phyloP scores from a whole-genome alignment of 1,284 basidiomycete species.

The Inonotus obliquus region DNA sequence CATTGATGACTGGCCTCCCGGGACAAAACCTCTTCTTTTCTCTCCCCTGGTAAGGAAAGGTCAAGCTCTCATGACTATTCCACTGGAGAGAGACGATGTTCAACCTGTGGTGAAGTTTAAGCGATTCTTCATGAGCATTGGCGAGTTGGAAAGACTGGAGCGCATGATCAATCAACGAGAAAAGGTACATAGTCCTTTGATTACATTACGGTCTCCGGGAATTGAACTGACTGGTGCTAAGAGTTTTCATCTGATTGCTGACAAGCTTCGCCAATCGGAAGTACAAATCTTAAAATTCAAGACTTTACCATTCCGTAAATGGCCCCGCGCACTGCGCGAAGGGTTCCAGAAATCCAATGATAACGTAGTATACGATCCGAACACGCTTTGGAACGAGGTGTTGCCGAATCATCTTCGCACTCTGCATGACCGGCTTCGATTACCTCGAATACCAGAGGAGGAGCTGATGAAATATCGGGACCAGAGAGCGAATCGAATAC shows the following conservation, averaged over 20 bases:
- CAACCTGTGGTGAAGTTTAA: background rate
- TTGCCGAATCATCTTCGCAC: background rate
- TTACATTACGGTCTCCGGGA: too few relatives aligned
- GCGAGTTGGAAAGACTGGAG: constrained; percentile 9
- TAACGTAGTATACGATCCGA: background rate
- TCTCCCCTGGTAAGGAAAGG: background rate
- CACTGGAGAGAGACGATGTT: constrained; percentile 1
- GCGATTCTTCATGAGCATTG: background rate
- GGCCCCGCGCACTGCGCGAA: background rate
- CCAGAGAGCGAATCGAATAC: background rate
- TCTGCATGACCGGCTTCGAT: background rate
- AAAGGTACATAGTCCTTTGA: background rate
- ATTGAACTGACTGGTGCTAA: background rate
- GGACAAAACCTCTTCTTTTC: background rate
- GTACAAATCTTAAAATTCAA: background rate
- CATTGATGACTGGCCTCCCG: background rate
- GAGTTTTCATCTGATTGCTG: background rate
- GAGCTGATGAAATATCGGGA: background rate
- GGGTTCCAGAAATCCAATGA: background rate
- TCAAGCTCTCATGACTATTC: background rate
- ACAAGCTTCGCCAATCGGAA: background rate
- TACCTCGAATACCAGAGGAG: background rate
- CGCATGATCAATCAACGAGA: background rate
- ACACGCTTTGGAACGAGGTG: background rate
- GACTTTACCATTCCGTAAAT: background rate